phyloP scores from a whole-genome alignment of 768 basidiomycete genomes.

The Rhizopogon salebrosus region DNA sequence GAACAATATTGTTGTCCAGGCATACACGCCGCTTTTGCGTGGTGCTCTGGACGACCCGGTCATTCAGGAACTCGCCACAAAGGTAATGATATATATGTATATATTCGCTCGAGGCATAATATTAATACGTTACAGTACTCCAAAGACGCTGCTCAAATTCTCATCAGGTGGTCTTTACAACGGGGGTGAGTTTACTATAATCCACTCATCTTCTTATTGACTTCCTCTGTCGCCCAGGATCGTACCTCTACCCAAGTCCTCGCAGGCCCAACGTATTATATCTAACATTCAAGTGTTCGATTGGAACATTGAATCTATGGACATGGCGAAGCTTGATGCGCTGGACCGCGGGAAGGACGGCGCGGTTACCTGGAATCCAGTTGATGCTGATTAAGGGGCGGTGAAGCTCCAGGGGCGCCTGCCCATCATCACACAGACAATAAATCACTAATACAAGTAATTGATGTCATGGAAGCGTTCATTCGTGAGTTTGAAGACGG shows the following conservation, averaged over 20 bases:
- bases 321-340: constrained; percentile 38
- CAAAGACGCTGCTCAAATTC: constrained; percentile 63
- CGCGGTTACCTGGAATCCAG: constrained; percentile 45
- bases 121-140: constrained; percentile 32
- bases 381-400: constrained; percentile 17
- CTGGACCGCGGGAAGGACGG: constrained; percentile 42
- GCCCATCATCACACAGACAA: neutral
- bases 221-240: constrained; percentile 23
- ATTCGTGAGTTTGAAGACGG: neutral
- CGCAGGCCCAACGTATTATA: constrained; percentile 35
- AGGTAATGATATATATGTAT: constrained; percentile 36
- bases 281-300: constrained; percentile 42
- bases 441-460: neutral
- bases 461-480: too few relatives aligned
- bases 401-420: neutral
- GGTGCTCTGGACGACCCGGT: constrained; percentile 41
- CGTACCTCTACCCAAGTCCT: constrained; percentile 46
- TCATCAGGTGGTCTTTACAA: constrained; percentile 87
- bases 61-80: constrained; percentile 45
- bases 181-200: constrained; percentile 41
- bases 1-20: constrained; percentile 34
- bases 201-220: neutral
- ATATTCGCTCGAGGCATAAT: neutral
- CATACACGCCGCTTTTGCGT: constrained; percentile 32
- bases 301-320: constrained; percentile 36